Percentiles rank a stretch among this genome's conserved stretches.
phyloP scores from a whole-genome alignment of 257 asterid species.

The Henckelia pumila region DNA sequence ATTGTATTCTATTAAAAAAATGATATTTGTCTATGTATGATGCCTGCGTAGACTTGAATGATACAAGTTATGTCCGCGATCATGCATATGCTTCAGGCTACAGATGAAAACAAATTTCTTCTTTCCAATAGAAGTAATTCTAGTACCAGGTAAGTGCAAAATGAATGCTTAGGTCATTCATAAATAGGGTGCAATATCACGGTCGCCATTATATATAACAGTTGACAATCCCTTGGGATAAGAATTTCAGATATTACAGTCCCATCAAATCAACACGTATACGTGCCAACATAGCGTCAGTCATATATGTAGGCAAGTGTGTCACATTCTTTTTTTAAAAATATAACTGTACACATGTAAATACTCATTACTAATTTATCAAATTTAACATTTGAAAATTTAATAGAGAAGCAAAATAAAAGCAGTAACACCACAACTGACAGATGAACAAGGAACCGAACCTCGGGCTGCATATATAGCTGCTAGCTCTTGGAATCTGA shows the following conservation, averaged over 20 bases:
- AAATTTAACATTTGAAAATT: conserved; percentile 10
- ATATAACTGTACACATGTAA: neutral
- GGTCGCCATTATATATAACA: conserved; percentile 8
- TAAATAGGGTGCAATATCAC: neutral
- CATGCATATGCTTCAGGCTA: neutral
- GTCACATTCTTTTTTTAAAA: neutral
- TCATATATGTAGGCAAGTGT: conserved; percentile 9
- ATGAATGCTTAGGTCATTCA: neutral
- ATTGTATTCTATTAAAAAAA: neutral
- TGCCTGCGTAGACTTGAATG: neutral
- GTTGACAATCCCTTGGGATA: neutral
- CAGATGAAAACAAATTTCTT: neutral
- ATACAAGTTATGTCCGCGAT: neutral
- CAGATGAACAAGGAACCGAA: conserved; percentile 28
- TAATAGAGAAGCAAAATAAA: conserved; percentile 7
- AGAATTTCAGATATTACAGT: conserved; percentile 6
- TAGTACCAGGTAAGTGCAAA: neutral
- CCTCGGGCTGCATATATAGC: conserved; percentile 88
- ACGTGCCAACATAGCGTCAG: neutral
- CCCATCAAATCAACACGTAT: conserved; percentile 8
- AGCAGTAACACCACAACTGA: conserved; percentile 7
- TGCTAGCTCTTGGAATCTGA: conserved; percentile 79
- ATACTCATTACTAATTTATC: neutral
- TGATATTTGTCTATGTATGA: neutral
- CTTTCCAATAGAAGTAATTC: neutral